Evolutionary conservation across 805 yeast genomes (phyloP).

Genomic region (Phaffomyces opuntiae): DNA sequence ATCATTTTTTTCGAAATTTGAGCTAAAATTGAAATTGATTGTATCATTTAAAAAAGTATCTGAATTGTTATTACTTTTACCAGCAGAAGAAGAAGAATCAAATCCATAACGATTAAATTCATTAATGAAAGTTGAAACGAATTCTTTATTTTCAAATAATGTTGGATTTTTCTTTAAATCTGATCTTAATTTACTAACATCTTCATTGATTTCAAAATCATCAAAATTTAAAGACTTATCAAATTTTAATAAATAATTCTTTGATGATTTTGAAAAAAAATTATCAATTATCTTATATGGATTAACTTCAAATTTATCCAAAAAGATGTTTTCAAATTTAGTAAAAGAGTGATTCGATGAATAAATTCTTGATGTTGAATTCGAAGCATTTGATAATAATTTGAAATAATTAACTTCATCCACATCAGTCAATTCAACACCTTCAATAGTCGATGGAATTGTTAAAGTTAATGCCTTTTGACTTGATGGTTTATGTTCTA

Average conservation of each 20-base stretch:
- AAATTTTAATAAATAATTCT: slow-evolving; percentile 26
- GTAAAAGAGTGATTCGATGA: slow-evolving; percentile 29
- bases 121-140: slow-evolving; percentile 21
- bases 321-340: slow-evolving; percentile 32
- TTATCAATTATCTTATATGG: slow-evolving; percentile 29
- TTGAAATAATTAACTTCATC: slow-evolving; percentile 25
- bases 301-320: slow-evolving; percentile 34
- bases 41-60: slow-evolving; percentile 23
- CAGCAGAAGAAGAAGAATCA: slow-evolving; percentile 10
- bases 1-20: slow-evolving; percentile 19
- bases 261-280: slow-evolving; percentile 30
- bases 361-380: slow-evolving; percentile 27
- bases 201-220: slow-evolving; percentile 21
- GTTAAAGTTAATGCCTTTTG: slow-evolving; percentile 31
- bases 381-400: slow-evolving; percentile 29
- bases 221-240: slow-evolving; percentile 26
- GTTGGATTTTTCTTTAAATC: slow-evolving; percentile 17
- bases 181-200: slow-evolving; percentile 18
- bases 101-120: slow-evolving; percentile 23
- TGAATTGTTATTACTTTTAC: slow-evolving; percentile 12
- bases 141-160: slow-evolving; percentile 19
- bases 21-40: slow-evolving; percentile 24
- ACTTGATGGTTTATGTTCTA: slow-evolving; percentile 25
- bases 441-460: slow-evolving; percentile 17
- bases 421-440: slow-evolving; percentile 8